Evolutionary conservation across 805 yeast genomes (phyloP).

Genomic region (Priceomyces melissophilus): DNA sequence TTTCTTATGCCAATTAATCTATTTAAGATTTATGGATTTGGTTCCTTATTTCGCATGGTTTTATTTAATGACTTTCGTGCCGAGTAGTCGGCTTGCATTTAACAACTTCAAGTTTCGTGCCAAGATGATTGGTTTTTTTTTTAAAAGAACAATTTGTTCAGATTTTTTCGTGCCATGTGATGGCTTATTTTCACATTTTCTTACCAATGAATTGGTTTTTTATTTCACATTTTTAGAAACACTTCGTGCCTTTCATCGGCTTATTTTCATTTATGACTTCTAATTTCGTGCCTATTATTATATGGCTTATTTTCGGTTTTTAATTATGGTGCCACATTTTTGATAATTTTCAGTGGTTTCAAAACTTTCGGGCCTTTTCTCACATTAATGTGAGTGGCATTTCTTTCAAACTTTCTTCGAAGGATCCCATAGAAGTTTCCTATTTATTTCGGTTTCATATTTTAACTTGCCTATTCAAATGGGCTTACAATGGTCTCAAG

Average conservation of each 20-base stretch:
- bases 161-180: constrained; percentile 3
- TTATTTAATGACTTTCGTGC: not conserved
- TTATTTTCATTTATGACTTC: not conserved
- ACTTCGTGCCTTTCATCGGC: not conserved
- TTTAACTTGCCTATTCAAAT: no score
- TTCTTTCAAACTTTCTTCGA: no score
- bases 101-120: constrained; percentile 2
- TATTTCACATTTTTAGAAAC: not conserved
- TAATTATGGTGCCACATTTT: no score
- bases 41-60: constrained; percentile 1
- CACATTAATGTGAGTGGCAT: no score
- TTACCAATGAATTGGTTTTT: constrained; percentile 1
- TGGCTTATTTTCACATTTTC: constrained; percentile 4
- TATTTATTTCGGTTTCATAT: no score
- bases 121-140: not conserved
- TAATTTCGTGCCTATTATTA: constrained; percentile 3
- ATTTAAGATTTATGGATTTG: not conserved
- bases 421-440: no score
- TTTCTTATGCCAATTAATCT: not conserved
- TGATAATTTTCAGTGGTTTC: no score
- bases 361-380: no score
- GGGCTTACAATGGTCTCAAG: no score
- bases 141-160: not conserved
- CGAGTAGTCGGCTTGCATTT: not conserved
- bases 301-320: constrained; percentile 2